phyloP scores from a whole-genome alignment of 164 flowering plant species.

The Piper longum region DNA sequence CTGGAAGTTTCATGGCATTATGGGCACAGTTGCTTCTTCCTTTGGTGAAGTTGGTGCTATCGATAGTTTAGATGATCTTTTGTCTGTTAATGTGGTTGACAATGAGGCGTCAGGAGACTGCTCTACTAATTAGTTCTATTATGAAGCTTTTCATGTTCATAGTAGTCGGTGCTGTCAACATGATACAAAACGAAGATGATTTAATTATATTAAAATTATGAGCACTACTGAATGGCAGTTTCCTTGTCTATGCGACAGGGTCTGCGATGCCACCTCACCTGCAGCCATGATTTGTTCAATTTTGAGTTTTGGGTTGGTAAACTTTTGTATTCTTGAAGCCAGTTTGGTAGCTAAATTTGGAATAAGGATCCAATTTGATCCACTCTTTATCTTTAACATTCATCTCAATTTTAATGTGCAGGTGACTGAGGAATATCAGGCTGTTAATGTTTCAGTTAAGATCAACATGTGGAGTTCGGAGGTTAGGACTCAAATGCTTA shows the following conservation, averaged over 20 bases:
- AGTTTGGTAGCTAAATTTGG: constrained; percentile 6
- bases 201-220: background rate
- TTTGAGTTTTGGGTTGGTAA: constrained; percentile 94
- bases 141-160: background rate
- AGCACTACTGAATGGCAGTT: background rate
- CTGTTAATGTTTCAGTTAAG: constrained; percentile 79
- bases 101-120: background rate
- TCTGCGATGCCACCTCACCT: constrained; percentile 53
- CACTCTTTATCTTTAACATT: background rate
- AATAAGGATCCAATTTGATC: background rate
- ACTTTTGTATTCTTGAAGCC: constrained; percentile 10
- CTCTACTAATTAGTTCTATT: background rate
- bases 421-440: constrained; percentile 83
- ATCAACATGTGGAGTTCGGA: constrained; percentile 52
- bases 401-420: constrained; percentile 15
- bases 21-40: background rate
- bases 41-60: background rate
- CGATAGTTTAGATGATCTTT: background rate
- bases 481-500: constrained; percentile 28
- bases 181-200: background rate
- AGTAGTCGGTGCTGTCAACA: background rate
- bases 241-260: constrained; percentile 36
- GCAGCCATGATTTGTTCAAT: constrained; percentile 85
- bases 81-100: background rate
- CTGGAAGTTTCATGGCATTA: background rate